Evolutionary conservation across 495 filamentous ascomycete species (phyloP).

Genomic region (Hypoxylon lienhwacheense): DNA sequence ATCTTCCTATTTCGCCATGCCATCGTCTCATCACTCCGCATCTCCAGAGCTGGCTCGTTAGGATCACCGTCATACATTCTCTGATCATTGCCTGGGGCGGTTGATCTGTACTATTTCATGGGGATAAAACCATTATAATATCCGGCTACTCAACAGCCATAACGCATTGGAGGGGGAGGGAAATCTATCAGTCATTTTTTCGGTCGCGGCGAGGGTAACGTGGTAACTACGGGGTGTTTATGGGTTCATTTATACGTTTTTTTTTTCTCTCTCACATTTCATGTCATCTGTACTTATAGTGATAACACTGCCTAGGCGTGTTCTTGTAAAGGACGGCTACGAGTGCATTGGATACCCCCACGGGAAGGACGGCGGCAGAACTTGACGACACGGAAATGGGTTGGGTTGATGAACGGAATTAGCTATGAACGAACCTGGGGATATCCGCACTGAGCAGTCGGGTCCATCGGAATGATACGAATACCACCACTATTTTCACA

Average conservation of each 20-base stretch:
- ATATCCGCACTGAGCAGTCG: conserved; percentile 23
- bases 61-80: conserved; percentile 34
- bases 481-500: conserved; percentile 24
- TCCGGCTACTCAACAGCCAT: conserved; percentile 9
- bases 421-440: conserved; percentile 31
- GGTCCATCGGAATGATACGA: conserved; percentile 29
- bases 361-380: conserved; percentile 32
- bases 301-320: conserved; percentile 24
- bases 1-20: conserved; percentile 18
- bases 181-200: conserved; percentile 14
- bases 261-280: conserved; percentile 16
- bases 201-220: conserved; percentile 8
- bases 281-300: conserved; percentile 40
- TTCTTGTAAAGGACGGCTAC: conserved; percentile 24
- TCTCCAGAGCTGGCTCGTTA: conserved; percentile 38
- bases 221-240: conserved; percentile 24
- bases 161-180: conserved; percentile 16
- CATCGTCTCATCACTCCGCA: conserved; percentile 19
- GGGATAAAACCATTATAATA: conserved; percentile 32
- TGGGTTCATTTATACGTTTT: too few relatives aligned
- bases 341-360: conserved; percentile 39
- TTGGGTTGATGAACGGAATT: conserved; percentile 26
- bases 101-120: conserved; percentile 34
- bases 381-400: conserved; percentile 27
- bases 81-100: conserved; percentile 17